Evolutionary conservation across 2,329 filamentous ascomycete genomes (phyloP), one percentile per base, ranked within the genome.

Genomic region (Fusarium miscanthi): DNA sequence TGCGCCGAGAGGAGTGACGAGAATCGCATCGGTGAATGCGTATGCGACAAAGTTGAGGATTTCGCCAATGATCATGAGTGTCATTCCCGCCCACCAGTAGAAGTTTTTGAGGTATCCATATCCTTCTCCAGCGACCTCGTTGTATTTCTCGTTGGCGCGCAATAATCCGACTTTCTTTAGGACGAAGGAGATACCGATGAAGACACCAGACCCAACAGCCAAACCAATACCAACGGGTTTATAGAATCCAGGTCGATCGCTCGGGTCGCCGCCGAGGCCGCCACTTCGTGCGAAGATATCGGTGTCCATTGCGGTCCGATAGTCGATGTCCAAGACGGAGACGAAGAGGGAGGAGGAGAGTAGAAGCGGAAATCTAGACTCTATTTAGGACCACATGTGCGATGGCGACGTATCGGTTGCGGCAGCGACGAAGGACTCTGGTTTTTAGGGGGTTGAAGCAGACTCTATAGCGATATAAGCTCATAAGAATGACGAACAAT

Each of bases 41-140:
- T 98, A 98, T 59, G 96, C 96, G 80, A 95, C 94, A 81, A 98
- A 97, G 83, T 99, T 99, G 89, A 94, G 97, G 63, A 97, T 90
- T 82, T 99, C 96, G 75, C 96, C 96, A 46, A 98, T 78, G 76
- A 98, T 97, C 96, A 99, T 98, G 66, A 98, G 87, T 1, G 86
- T 94, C 96, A 99, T 98, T 76, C 96, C 96, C 3, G 85, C 82
- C 96, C 96, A 99, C 96, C 96, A 99, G 85, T 89, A 97, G 25
- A 86, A 86, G 78, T 98, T 98, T 85, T 97, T 97, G 77, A 99
- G 89, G 81, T 98, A 99, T 70, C 95, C 95, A 81, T 98, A 98
- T 63, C 96, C 96, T 82, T 98, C 95, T 67, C 96, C 96, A 1
- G 96, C 95, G 74, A 93, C 94, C 83, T 98, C 94, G 70, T 97